Evolutionary conservation across 768 basidiomycete genomes (phyloP).

Genomic region (Mrakia blollopis): DNA sequence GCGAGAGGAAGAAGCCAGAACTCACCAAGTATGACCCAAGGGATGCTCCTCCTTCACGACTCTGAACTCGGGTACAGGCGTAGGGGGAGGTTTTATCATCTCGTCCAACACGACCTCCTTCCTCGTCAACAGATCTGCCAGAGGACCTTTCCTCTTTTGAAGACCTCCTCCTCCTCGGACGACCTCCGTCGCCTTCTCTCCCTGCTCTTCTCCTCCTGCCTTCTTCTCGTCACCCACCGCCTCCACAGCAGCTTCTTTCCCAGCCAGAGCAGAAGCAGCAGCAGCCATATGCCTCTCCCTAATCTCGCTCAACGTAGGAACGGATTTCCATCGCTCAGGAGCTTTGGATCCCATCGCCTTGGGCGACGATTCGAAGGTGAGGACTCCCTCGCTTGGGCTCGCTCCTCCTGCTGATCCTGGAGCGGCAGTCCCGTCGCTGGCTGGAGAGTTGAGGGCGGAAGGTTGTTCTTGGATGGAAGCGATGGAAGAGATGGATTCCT

Average conservation of each 20-base stretch:
- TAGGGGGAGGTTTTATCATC: background rate
- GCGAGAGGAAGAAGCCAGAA: background rate
- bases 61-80: conserved; percentile 2
- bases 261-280: background rate
- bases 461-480: background rate
- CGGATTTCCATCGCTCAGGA: background rate
- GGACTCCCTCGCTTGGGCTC: background rate
- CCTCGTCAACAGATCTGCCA: background rate
- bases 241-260: background rate
- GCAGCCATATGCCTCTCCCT: background rate
- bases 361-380: background rate
- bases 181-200: background rate
- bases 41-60: conserved; percentile 15
- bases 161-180: background rate
- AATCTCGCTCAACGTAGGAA: background rate
- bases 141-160: background rate
- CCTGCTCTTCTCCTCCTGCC: background rate
- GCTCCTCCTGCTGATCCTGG: background rate
- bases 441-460: background rate
- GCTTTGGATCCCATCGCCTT: background rate
- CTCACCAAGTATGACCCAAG: background rate
- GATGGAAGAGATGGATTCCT: conserved; percentile 4
- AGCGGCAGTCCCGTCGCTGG: background rate
- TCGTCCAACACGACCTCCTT: background rate
- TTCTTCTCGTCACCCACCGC: background rate